Base-by-base conservation (phyloP, 1,284 basidiomycete genomes). In the Coriolopsis trogii region DNA sequence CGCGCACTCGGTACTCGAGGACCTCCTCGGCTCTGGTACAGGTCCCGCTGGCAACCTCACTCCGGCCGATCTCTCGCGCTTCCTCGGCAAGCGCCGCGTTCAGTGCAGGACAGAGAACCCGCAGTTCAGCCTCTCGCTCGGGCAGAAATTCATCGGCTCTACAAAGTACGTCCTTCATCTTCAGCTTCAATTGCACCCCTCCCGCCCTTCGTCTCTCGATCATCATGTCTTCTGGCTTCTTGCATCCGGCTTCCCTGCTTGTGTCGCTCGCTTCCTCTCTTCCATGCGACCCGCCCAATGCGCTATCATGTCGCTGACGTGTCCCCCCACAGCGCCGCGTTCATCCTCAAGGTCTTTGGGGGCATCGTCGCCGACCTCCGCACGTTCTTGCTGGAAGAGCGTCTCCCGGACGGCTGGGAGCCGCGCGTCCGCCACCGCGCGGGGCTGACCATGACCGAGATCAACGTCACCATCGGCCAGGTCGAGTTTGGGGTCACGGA, bases 401-500 rank as follows among this genome's bases (percentile, higher is more conserved):
- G 84, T 3, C 62, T 90, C 7, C 84, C 84, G 0, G 74, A 84
- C 0, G 80, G 80, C 7, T 89, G 87, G 86, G 84, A 89, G 64
- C 75, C 86, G 0, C 71, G 76, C 13, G 63, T 81, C 20, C 72
- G 74, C 42, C 67, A 76, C 30, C 76, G 71, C 0, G 70, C 74
- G 43, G 87, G 87, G 0, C 65, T 90, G 31, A 88, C 87, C 0
- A 64, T 89, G 13, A 45, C 69, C 1, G 60, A 67, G 6, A 84
- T 89, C 72, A 85, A 90, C 59, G 39, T 50, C 3, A 82, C 79
- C 0, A 79, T 80, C 13, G 44, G 81, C 3, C 71, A 70, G 18
- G 74, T 89, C 20, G 85, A 79, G 60, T 54, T 74, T 15, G 70
- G 76, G 13, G 67, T 74, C 46, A 61, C 67, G 33, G 71, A 75